Evolutionary conservation across 2,329 filamentous ascomycete genomes (phyloP), one percentile per base, ranked within the genome.

Genomic region (Sclerotinia glacialis): DNA sequence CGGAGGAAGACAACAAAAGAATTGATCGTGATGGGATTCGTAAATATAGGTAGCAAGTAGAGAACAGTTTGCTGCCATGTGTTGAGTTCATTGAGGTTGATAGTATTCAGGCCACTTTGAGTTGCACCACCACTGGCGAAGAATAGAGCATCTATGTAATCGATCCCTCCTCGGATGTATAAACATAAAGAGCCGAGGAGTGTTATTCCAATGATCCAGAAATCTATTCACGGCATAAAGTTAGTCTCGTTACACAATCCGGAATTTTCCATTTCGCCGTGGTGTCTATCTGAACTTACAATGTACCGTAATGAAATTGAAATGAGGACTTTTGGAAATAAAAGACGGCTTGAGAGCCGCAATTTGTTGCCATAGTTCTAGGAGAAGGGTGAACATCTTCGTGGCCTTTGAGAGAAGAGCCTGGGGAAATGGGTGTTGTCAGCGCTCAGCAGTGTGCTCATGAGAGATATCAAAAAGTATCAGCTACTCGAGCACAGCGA

Each of bases 41-140:
- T 87, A 16, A 92, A 73, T 82, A 92, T 88, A 5, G 89, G 82
- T 50, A 91, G 82, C 8, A 93, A 73, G 73, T 89, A 93, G 34
- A 96, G 79, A 61, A 90, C 83, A 52, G 91, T 77, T 78, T 95
- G 90, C 76, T 92, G 89, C 69, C 89, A 91, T 5, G 87, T 89
- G 69, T 85, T 86, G 44, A 93, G 80, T 14, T 77, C 68, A 76
- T 92, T 92, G 66, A 91, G 73, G 74, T 92, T 82, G 56, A 89
- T 76, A 1, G 94, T 92, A 77, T 99, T 99, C 69, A 99, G 81
- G 0, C 95, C 95, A 70, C 93, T 96, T 78, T 99, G 95, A 0
- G 94, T 98, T 69, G 92, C 89, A 67, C 91, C 83, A 61, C 95
- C 94, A 64, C 86, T 88, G n/a, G 90, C 86, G 73, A 97, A 92